Evolutionary conservation across 2,329 filamentous ascomycete genomes (phyloP), one percentile per base, ranked within the genome.

Genomic region (Diaporthe vaccinii): DNA sequence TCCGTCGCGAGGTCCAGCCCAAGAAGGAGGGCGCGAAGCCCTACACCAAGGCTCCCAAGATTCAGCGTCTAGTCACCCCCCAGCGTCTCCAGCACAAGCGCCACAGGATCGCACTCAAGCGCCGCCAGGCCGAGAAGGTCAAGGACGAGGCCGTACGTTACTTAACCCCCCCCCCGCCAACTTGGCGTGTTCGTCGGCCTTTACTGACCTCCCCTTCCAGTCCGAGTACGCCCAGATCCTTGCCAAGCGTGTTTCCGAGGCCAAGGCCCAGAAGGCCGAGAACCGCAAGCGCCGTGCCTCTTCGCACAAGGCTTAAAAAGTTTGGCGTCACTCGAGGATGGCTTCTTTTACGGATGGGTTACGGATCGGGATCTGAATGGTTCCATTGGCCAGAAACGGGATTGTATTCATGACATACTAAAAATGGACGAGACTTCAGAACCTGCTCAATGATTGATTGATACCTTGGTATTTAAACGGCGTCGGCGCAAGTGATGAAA

Each of bases 41-140:
- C 83, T 98, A 98, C 93, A 98, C 96, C 94, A 99, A 99, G 95
- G 97, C 97, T 84, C 97, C 97, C 88, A 97, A 96, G 92, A 99
- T 99, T 90, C 97, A 99, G 93, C 95, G 97, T 87, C 95, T 99
- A 84, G 95, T 99, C 84, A 99, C 97, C 85, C 97, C 97, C 87
- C 97, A 98, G 91, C 97, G 97, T 88, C 95, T 99, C 86, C 97
- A 99, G 93, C 97, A 98, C 94, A 99, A 98, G 95, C 95, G 97
- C 85, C 97, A 98, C 92, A 92, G 96, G 83, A 90, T 97, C 84
- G 96, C 97, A 84, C 94, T 99, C 90, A 99, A 99, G 95, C 95
- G 96, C 88, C 96, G 97, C 88, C 95, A 95, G 86, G 90, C 96
- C 84, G 97, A 99, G 91, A 94, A 96, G 89, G 92, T 95, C 90